These are phyloP conservation scores for Lactifluus rugatus DNA, from an alignment of 768 basidiomycete genomes.

Conservation along the genomic window DNA sequence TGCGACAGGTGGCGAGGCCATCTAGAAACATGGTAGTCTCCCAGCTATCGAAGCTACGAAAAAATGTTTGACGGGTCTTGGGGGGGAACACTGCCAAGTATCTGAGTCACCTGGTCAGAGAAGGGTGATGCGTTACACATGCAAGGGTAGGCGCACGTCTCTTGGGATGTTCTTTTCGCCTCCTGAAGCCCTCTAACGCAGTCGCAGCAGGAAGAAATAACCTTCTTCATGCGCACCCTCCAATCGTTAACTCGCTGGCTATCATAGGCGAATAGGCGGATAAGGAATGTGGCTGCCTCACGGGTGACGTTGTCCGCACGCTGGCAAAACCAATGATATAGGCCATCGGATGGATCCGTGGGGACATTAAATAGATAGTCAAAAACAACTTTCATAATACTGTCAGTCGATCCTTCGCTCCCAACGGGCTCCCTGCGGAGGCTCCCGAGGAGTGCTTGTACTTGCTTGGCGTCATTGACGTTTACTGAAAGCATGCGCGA, in stretches of 20 bases:
- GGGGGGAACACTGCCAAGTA: conserved; percentile 63
- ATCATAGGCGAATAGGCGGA: conserved; percentile 74
- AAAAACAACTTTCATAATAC: conserved; percentile 41
- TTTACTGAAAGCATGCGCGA: conserved; percentile 4
- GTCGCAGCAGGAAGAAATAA: conserved; percentile 52
- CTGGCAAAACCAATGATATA: conserved; percentile 75
- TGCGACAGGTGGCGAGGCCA: conserved; percentile 31
- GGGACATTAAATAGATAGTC: conserved; percentile 43
- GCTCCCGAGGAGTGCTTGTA: conserved; percentile 41
- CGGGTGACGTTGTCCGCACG: conserved; percentile 45
- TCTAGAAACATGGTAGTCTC: conserved; percentile 45
- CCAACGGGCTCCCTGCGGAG: conserved; percentile 53
- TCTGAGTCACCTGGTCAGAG: conserved; percentile 31
- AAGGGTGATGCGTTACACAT: not conserved
- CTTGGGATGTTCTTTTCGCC: conserved; percentile 52
- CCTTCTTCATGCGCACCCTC: conserved; percentile 45
- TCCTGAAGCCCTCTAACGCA: conserved; percentile 63
- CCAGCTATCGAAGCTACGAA: conserved; percentile 54
- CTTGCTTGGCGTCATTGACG: conserved; percentile 20
- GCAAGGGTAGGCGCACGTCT: conserved; percentile 49
- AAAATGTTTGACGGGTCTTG: conserved; percentile 46
- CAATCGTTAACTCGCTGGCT: conserved; percentile 50
- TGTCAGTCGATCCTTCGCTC: conserved; percentile 38
- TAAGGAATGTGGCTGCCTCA: conserved; percentile 69
- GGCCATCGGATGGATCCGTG: conserved; percentile 22